Evolutionary conservation across 495 filamentous ascomycete genomes (phyloP).

Genomic region (Mytilinidion resinicola): DNA sequence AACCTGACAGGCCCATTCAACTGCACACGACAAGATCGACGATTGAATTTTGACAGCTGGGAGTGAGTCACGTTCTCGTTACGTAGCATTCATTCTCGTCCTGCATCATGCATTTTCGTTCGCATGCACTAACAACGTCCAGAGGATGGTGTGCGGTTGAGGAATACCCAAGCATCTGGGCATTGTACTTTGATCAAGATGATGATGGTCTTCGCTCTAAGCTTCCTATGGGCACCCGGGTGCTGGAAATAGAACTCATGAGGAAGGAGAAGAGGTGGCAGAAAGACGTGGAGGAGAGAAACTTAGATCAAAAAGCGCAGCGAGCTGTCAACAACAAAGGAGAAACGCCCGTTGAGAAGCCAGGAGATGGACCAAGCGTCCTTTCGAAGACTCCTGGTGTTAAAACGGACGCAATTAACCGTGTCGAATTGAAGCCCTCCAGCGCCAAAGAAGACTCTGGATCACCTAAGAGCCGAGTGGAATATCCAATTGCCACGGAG

Average conservation of each 20-base stretch:
- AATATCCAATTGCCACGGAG: too few relatives aligned
- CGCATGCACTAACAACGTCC: too few relatives aligned
- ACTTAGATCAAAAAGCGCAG: constrained; percentile 23
- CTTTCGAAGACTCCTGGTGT: constrained; percentile 6
- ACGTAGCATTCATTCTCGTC: too few relatives aligned
- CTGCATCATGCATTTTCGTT: too few relatives aligned
- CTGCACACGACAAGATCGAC: constrained; percentile 30
- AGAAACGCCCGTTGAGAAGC: constrained; percentile 15
- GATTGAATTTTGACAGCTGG: constrained; percentile 35
- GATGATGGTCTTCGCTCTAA: constrained; percentile 24
- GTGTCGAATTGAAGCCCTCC: too few relatives aligned
- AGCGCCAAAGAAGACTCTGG: too few relatives aligned
- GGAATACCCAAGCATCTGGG: constrained; percentile 26
- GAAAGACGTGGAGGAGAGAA: constrained; percentile 10
- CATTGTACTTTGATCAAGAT: constrained; percentile 28
- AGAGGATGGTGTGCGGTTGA: constrained; percentile 33
- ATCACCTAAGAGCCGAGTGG: too few relatives aligned
- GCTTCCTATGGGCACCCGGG: constrained; percentile 13
- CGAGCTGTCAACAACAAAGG: constrained; percentile 12
- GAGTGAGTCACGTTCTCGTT: constrained; percentile 6
- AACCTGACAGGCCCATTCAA: constrained; percentile 32
- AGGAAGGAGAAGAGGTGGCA: constrained; percentile 24
- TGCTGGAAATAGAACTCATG: constrained; percentile 19
- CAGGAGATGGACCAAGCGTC: background rate
- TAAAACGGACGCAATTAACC: background rate